Conservation (phyloP, 768 basidiomycete genomes). For the Mycena sanguinolenta region DNA sequence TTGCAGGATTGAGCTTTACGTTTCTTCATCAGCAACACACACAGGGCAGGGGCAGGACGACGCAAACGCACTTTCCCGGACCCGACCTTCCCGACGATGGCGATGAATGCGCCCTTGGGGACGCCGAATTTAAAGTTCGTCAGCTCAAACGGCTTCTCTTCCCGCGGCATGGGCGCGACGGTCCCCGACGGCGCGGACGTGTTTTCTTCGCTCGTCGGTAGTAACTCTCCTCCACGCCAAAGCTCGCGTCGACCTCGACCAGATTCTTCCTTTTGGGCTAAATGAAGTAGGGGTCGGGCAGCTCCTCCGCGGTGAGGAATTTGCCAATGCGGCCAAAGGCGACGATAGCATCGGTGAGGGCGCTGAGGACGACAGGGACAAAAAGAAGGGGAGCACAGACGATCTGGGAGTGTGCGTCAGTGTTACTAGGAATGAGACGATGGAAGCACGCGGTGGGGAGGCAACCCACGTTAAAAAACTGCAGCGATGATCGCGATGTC, state of each 20-base stretch:
- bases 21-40: no score
- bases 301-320: slow-evolving; percentile 69
- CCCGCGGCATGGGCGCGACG: slow-evolving; percentile 40
- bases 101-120: slow-evolving; percentile 71
- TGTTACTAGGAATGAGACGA: no score
- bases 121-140: slow-evolving; percentile 60
- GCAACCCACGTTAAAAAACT: slow-evolving; percentile 57
- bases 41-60: slow-evolving; percentile 34
- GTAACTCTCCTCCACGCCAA: slow-evolving; percentile 55
- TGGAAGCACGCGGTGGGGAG: background rate
- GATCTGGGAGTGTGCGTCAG: slow-evolving; percentile 56
- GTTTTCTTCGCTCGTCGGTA: slow-evolving; percentile 40
- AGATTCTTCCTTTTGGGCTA: slow-evolving; percentile 54
- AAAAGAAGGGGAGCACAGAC: slow-evolving; percentile 69
- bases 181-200: slow-evolving; percentile 24
- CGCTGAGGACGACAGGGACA: slow-evolving; percentile 67
- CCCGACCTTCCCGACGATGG: slow-evolving; percentile 82
- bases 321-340: slow-evolving; percentile 62
- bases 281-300: slow-evolving; percentile 59
- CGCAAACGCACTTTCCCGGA: slow-evolving; percentile 70
- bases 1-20: slow-evolving; percentile 68
- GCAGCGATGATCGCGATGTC: slow-evolving; percentile 59
- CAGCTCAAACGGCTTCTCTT: slow-evolving; percentile 67
- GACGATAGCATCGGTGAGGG: slow-evolving; percentile 62
- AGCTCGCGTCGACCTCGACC: slow-evolving; percentile 63